Evolutionary conservation across 352 stramenopile genomes (phyloP), one percentile per base, ranked within the genome.

Genomic region (Globisporangium spinosum): DNA sequence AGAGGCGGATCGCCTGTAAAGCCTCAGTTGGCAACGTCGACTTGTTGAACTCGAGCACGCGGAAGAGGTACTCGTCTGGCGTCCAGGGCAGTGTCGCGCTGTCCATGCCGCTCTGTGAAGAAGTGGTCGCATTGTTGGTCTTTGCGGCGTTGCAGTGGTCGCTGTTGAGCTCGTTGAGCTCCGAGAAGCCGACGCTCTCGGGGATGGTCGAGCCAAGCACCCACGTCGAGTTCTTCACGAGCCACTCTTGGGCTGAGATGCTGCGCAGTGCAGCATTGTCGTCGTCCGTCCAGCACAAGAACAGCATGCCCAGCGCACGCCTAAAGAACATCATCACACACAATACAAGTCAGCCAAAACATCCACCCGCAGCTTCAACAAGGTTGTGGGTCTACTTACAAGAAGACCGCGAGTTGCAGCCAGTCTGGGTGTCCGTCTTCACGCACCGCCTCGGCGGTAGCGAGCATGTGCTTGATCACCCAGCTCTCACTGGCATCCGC

Each of bases 361-460:
- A 57, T 29, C 12, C 12, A 17, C 12, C 5, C 6, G 22, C 9
- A 20, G 1, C 34, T 35, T 34, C 45, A 3, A 22, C 6, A 63
- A 20, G 22, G 17, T 22, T 49, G 4, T n/a, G 4, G 6, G 12
- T 25, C 2, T n/a, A 78, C 78, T 53, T 73, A 86, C 70, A 95
- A 38, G 65, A 95, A 95, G 2, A 91, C 62, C 7, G 76, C 72
- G 25, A 95, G 74, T 71, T 95, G 87, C 49, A 95, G 68, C 87
- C 87, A 95, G 58, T 95, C 87, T 0, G 87, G 87, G 62, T 93
- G 87, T 13, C 85, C 85, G 34, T 94, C 81, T 0, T 78, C 67
- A 15, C 87, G 82, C 55, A 84, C 80, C 2, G 79, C 79, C 58
- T 86, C 66, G 34, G 83, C 85, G 5, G 77, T 85, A 5, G 79